A percentile compares a stretch with the other conserved stretches of the same genome.
These are phyloP conservation scores for Venturia pyrina DNA, from an alignment of 2,329 filamentous ascomycete genomes.

Conservation along the genomic window DNA sequence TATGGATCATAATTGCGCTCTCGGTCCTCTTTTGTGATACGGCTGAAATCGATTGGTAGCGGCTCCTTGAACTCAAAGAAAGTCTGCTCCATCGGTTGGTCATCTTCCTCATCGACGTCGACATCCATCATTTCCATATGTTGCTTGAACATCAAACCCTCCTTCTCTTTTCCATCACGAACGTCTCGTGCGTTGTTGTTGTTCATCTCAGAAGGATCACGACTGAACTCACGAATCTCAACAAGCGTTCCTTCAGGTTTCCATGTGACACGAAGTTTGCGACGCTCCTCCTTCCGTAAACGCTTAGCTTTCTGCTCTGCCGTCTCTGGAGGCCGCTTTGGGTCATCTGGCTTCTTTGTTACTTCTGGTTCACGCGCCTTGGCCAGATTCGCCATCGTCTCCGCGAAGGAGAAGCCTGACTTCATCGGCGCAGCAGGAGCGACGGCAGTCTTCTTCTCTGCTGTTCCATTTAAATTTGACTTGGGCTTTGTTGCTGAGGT, in stretches of 20 bases:
- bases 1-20: constrained; percentile 35
- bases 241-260: constrained; percentile 58
- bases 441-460: constrained; percentile 20
- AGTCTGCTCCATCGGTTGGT: constrained; percentile 39
- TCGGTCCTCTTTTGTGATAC: constrained; percentile 29
- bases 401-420: constrained; percentile 28
- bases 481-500: constrained; percentile 17
- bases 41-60: constrained; percentile 33
- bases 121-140: constrained; percentile 54
- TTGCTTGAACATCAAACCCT: constrained; percentile 43
- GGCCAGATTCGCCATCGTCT: constrained; percentile 31
- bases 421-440: constrained; percentile 19
- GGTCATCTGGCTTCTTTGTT: constrained; percentile 45
- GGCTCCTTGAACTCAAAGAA: constrained; percentile 24
- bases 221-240: constrained; percentile 58
- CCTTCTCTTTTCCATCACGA: constrained; percentile 56
- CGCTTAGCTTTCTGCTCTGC: constrained; percentile 57
- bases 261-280: constrained; percentile 61
- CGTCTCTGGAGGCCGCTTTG: constrained; percentile 49
- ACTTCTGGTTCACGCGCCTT: constrained; percentile 42
- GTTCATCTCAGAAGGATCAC: constrained; percentile 62
- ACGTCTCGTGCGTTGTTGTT: constrained; percentile 61
- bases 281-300: constrained; percentile 60
- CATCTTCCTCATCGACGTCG: constrained; percentile 41
- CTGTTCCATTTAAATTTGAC: constrained; percentile 15